These are phyloP conservation scores for Exophiala oligosperma DNA, from an alignment of 2,329 filamentous ascomycete species.

Conservation along the genomic window DNA sequence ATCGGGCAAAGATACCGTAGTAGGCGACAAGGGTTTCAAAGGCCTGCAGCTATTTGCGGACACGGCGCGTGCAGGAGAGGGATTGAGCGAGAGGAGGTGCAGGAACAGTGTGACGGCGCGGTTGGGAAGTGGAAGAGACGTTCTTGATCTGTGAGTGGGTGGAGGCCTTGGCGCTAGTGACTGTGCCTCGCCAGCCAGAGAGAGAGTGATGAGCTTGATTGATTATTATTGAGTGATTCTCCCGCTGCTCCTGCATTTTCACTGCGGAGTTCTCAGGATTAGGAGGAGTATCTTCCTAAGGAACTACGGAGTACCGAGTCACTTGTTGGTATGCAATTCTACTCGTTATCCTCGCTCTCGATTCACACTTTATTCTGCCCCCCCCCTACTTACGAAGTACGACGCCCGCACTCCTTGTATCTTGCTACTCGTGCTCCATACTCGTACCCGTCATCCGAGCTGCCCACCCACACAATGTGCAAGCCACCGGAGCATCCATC, in stretches of 20 bases:
- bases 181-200: not conserved
- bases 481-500: not conserved
- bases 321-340: not conserved
- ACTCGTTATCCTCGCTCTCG: not conserved
- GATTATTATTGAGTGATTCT: not conserved
- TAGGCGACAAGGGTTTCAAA: not conserved
- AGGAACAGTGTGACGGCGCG: not conserved
- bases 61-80: not conserved
- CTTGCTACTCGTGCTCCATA: too few relatives aligned
- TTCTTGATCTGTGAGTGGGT: not conserved
- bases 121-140: not conserved
- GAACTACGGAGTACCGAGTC: too few relatives aligned
- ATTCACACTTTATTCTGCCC: not conserved
- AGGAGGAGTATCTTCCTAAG: too few relatives aligned
- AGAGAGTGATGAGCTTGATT: too few relatives aligned
- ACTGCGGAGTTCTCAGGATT: too few relatives aligned
- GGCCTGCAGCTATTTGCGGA: not conserved
- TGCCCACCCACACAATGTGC: not conserved
- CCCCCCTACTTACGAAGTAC: too few relatives aligned
- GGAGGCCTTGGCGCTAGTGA: not conserved
- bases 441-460: not conserved
- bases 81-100: not conserved
- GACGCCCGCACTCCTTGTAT: too few relatives aligned
- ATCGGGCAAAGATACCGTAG: slow-evolving; percentile 4
- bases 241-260: too few relatives aligned